Evolutionary conservation across 2,329 filamentous ascomycete genomes (phyloP), one percentile per base, ranked within the genome.

Genomic region (Aspergillus proliferans): DNA sequence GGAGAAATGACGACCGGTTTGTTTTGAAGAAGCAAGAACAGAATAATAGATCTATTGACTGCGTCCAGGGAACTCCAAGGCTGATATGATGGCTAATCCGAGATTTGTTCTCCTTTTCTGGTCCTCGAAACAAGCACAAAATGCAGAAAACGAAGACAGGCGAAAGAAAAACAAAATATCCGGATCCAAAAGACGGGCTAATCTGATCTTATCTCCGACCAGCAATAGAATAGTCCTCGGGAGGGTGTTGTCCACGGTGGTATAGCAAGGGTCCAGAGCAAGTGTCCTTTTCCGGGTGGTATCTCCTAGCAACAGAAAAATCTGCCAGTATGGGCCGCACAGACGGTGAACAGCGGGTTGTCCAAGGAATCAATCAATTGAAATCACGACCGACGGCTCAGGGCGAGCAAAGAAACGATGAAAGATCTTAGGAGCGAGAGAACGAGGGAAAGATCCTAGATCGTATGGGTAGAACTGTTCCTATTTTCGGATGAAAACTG

Each of bases 21-120:
- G 58, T 34, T 51, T 52, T 52, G 51, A 52, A 61, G 48, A 49
- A 53, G 51, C 55, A 61, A 60, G 49, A 53, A 58, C 50, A 55
- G 53, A 61, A 60, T 52, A 49, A 59, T 48, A 55, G 52, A 49
- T 59, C 50, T 56, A 56, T 53, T 42, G 52, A 57, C 52, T 52
- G 58, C 43, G 53, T 57, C 56, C 57, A 48, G 52, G 52, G 49
- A 49, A 54, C 24, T 53, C 58, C 57, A 58, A 54, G 53, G 57
- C 43, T 54, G 55, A 50, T 50, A 42, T 43, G 39, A 50, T 53
- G 50, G 52, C 52, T 53, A 56, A 56, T 53, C 51, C 40, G 53
- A 56, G 21, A 47, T 54, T 44, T 50, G 52, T 47, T 51, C 50
- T 54, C 48, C 21, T 26, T 21, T 19, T 21, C 9, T 43, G 24